Base-by-base conservation (phyloP, 805 yeast genomes). In the Wickerhamiella galacta region DNA sequence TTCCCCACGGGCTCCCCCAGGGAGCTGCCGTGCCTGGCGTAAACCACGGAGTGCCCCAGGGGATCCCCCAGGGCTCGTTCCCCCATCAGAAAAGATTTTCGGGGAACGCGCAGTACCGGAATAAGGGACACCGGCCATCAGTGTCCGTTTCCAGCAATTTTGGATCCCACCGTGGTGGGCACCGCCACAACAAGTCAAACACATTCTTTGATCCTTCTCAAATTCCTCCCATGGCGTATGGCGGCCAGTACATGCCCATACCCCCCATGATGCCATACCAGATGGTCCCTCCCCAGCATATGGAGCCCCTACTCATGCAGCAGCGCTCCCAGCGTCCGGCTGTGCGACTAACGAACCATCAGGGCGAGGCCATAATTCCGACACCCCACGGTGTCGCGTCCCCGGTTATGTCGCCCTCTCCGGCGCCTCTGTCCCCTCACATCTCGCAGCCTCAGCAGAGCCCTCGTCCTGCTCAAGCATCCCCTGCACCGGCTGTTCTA, bases 311-410 rank as follows among this genome's bases (percentile, higher is more conserved):
- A 6, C 8, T 24, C 12, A 9, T 24, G 7, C 11, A 9, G 15
- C 26, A 9, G 11, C 12, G 14, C 15, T 6, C n/a, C 6, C 16
- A 11, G 16, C 17, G 28, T 6, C 26, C 9, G 15, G 16, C 19
- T 14, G 19, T 25, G 19, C 17, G 28, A 6, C 28, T 25, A 6
- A 25, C 28, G 16, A 25, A 12, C 28, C 17, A 6, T 6, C 6
- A 25, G 14, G 28, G 28, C 8, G 28, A 25, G 28, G 19, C 28
- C 6, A 25, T 25, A 7, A 6, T 25, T 24, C 26, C 26, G 12
- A 24, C n/a, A 25, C 28, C 17, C 8, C 19, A 25, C 18, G 10
- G n/a, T 8, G 7, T 12, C 26, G 6, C 15, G 14, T 24, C 26
- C 6, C 26, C 26, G 6, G 6, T 24, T 7, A 14, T 24, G 15